Percentiles rank a stretch among this genome's conserved stretches.
phyloP scores from a whole-genome alignment of 1,284 basidiomycete species.

The Puccinia triticina region DNA sequence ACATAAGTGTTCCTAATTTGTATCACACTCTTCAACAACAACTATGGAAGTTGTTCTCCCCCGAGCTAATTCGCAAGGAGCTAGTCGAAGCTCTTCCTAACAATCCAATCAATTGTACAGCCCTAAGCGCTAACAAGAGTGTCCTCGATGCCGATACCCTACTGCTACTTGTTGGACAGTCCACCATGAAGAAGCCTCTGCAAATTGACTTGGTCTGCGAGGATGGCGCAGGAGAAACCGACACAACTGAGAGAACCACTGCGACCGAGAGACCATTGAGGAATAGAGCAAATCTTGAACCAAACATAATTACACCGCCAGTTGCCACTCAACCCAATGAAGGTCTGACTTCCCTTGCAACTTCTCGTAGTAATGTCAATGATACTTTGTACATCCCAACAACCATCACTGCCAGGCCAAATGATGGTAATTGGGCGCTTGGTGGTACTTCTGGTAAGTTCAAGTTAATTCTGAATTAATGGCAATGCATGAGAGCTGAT shows the following conservation, averaged over 20 bases:
- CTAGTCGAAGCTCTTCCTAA: neutral
- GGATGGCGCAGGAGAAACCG: neutral
- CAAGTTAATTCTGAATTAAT: neutral
- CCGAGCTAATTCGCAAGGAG: neutral
- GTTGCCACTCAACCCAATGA: neutral
- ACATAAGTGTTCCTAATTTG: neutral
- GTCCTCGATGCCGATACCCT: neutral
- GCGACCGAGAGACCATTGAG: too few relatives aligned
- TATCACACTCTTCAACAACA: neutral
- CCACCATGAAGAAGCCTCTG: neutral
- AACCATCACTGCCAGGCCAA: neutral
- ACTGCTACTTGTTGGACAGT: neutral
- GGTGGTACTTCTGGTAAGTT: neutral
- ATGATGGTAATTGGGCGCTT: neutral
- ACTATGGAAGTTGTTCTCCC: neutral
- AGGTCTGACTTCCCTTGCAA: neutral
- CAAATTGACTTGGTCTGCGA: neutral
- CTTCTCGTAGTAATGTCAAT: neutral
- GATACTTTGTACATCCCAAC: neutral
- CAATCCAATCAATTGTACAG: neutral
- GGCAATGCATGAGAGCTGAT: neutral
- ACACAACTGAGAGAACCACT: neutral
- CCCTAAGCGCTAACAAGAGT: neutral
- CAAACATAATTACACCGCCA: neutral
- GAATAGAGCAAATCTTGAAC: neutral